A percentile compares a stretch with the other conserved stretches of the same genome.
Conservation (phyloP, 352 stramenopile species). For the Plasmopara muralis region DNA sequence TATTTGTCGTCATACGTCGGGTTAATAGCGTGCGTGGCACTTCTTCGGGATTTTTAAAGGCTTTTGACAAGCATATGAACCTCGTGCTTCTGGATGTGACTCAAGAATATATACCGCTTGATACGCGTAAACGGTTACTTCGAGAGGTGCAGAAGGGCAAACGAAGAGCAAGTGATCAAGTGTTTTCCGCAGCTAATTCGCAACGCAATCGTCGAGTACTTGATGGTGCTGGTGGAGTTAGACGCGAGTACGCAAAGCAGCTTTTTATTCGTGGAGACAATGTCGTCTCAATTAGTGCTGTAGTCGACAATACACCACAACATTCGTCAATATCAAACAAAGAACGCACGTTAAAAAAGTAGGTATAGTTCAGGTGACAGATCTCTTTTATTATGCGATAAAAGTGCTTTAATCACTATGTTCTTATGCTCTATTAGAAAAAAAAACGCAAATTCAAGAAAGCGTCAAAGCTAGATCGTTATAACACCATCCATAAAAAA, state of each 20-base stretch:
- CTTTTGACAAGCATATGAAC: conserved; percentile 95
- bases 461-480: too few relatives aligned
- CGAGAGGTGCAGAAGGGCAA: conserved; percentile 30
- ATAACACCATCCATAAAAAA: too few relatives aligned
- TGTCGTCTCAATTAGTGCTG: conserved; percentile 69
- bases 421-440: too few relatives aligned
- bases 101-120: conserved; percentile 53
- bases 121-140: conserved; percentile 26
- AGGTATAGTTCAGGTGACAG: too few relatives aligned
- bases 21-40: conserved; percentile 89
- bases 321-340: too few relatives aligned
- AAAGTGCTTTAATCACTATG: too few relatives aligned
- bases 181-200: conserved; percentile 46
- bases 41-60: conserved; percentile 88
- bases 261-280: conserved; percentile 91
- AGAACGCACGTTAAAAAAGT: too few relatives aligned
- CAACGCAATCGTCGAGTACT: conserved; percentile 38
- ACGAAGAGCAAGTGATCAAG: conserved; percentile 10
- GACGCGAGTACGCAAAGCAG: conserved; percentile 65
- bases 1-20: conserved; percentile 84
- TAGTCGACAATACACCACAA: conserved; percentile 16
- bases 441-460: too few relatives aligned
- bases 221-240: conserved; percentile 17
- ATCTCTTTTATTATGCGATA: too few relatives aligned
- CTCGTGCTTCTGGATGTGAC: conserved; percentile 88